These are phyloP conservation scores for Colletotrichum destructivum DNA, from an alignment of 2,329 filamentous ascomycete species.

Conservation along the genomic window DNA sequence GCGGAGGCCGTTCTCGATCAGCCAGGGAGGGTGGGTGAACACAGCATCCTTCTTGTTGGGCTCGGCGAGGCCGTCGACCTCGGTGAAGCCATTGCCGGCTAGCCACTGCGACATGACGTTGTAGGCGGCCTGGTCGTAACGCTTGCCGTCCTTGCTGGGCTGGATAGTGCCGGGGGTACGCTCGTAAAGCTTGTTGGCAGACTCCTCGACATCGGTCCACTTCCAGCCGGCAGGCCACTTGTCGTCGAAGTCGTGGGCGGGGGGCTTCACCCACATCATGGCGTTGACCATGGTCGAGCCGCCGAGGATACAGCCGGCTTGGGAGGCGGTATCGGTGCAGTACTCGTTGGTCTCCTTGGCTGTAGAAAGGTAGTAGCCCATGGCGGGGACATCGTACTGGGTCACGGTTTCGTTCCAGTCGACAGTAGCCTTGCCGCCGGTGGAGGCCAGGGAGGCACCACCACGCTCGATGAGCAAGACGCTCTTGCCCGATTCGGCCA, in stretches of 20 bases:
- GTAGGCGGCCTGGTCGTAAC: conserved; percentile 44
- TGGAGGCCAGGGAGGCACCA: conserved; percentile 33
- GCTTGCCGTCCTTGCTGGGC: conserved; percentile 43
- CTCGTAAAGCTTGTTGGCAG: conserved; percentile 44
- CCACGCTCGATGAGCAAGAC: conserved; percentile 43
- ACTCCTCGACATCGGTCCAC: conserved; percentile 42
- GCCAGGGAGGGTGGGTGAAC: conserved; percentile 44
- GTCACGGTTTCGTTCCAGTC: conserved; percentile 49
- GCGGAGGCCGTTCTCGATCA: conserved; percentile 43
- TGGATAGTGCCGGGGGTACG: conserved; percentile 43
- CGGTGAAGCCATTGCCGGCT: conserved; percentile 39
- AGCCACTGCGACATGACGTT: conserved; percentile 41
- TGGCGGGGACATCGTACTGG: conserved; percentile 44
- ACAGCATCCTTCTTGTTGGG: conserved; percentile 42
- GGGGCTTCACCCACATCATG: conserved; percentile 47
- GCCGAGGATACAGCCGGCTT: conserved; percentile 52
- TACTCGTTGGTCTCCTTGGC: conserved; percentile 41
- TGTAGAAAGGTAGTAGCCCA: conserved; percentile 41
- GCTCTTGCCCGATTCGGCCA: conserved; percentile 43
- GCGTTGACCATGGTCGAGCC: conserved; percentile 50
- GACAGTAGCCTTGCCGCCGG: conserved; percentile 43
- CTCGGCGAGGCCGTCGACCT: conserved; percentile 42
- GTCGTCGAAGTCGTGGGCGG: conserved; percentile 42
- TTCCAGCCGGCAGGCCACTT: conserved; percentile 44
- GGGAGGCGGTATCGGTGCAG: conserved; percentile 49